These are phyloP conservation scores for Penicillium arizonense DNA, from an alignment of 495 filamentous ascomycete genomes.

Conservation along the genomic window DNA sequence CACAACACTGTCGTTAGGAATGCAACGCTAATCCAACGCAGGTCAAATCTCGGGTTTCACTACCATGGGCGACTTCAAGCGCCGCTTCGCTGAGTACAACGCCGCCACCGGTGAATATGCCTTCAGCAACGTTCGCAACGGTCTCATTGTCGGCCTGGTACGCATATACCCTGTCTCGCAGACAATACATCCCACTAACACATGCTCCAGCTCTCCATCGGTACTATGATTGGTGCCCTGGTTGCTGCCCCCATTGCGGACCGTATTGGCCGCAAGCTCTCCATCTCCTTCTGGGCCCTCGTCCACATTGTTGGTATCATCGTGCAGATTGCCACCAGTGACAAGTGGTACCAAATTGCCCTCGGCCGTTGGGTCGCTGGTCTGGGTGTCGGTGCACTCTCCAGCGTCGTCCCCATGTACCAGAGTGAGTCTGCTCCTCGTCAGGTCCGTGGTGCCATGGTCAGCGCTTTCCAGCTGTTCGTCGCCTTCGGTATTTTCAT, in stretches of 20 bases:
- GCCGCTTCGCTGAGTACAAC: constrained; percentile 44
- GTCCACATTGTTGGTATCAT: constrained; percentile 68
- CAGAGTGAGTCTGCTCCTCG: constrained; percentile 66
- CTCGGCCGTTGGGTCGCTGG: constrained; percentile 61
- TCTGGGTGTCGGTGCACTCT: constrained; percentile 68
- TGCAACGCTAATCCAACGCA: constrained; percentile 13
- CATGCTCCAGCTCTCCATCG: constrained; percentile 51
- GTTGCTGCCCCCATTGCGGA: constrained; percentile 57
- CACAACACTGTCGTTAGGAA: constrained; percentile 5
- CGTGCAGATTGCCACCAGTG: constrained; percentile 60
- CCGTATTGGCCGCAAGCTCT: constrained; percentile 50
- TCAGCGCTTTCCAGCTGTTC: constrained; percentile 80
- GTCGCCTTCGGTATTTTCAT: constrained; percentile 84
- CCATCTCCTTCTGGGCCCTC: constrained; percentile 55
- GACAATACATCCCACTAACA: constrained; percentile 3
- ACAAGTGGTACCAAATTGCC: constrained; percentile 53
- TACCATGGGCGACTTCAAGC: constrained; percentile 54
- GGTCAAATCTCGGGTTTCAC: constrained; percentile 61
- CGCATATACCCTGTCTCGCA: constrained; percentile 1
- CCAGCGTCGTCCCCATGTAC: constrained; percentile 72
- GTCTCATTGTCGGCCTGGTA: constrained; percentile 57
- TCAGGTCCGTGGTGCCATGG: constrained; percentile 65
- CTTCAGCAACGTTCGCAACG: constrained; percentile 55
- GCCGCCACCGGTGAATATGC: constrained; percentile 32
- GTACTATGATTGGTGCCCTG: constrained; percentile 68